Base-by-base conservation (phyloP, 371 early-diverging fungal genomes). In the Mucor sp. region DNA sequence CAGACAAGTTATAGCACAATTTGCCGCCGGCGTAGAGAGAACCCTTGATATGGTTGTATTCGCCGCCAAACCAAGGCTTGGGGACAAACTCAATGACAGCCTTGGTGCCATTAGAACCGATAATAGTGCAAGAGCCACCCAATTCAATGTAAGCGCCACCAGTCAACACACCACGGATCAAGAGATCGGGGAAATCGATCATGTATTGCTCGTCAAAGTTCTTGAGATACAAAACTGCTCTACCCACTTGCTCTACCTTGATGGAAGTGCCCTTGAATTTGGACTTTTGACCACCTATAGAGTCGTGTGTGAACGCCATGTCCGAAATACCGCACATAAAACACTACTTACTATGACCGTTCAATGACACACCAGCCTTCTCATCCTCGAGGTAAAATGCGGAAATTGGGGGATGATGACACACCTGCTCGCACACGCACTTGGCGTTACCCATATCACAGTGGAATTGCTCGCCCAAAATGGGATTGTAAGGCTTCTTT, bases 391-490 rank as follows among this genome's bases (percentile, higher is more conserved):
- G 74, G 62, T 89, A 90, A 71, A 92, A 86, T 2, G 86, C 88
- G 60, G 87, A 85, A 64, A 87, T 89, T 12, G 99, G 99, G n/a
- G 99, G 99, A 75, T 97, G 98, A 77, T 99, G 99, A 35, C 95
- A 94, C 17, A 96, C 94, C 70, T 91, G 91, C 66, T 93, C 93
- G 67, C 93, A 79, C 32, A 78, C 56, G 66, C 80, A 80, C 27
- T 78, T 71, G 23, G 75, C 67, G 48, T 76, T 72, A 2, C 80
- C 82, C 68, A 76, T 70, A 27, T 48, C 65, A 70, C 80, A 82
- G 58, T 65, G 68, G 80, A 97, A 97, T 32, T 92, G 89, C 79
- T 99, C 99, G 41, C 98, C 98, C 17, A 94, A 81, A 37, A 94
- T 91, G 15, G 94, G 94, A 48, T 94, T 94, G 65, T 89, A 94